Evolutionary conservation across 129 eudicot genomes (phyloP), one percentile per base, ranked within the genome.

Genomic region (Chrysanthemum seticuspe): DNA sequence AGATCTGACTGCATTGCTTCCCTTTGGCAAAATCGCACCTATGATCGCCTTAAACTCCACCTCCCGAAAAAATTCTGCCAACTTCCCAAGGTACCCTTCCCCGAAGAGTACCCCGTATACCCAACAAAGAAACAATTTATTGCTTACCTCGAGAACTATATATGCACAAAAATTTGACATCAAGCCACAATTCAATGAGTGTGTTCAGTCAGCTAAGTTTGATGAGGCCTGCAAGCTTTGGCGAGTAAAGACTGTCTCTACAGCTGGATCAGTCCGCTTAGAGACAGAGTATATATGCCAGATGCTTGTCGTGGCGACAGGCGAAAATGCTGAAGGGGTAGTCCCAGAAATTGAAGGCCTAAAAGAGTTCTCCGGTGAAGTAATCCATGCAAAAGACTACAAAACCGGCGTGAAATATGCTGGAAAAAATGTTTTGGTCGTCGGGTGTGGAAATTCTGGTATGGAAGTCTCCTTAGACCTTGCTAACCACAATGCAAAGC

Each of bases 401-500:
- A 90, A 85, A 68, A 80, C 91, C 10, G 97, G 97, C 1, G 89
- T 75, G 62, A 79, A 68, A 2, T 87, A 64, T 74, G 16, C 45
- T 10, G 95, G 89, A 1, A 80, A 80, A 71, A 87, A 78, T 58
- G 97, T 90, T 34, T 79, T 89, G 12, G 93, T 89, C 13, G 93
- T 87, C 36, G 96, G 96, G 0, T 89, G 0, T 89, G 96, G 93
- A 0, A 89, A 89, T 69, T 89, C 96, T 0, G 95, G 95, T 79
- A 90, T 91, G 95, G 97, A 91, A 62, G 88, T 91, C 65, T 85
- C 95, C 3, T 91, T 91, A 15, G 97, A 91, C 66, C 91, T 91
- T 45, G 82, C 83, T 74, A 91, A 91, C 78, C 88, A 91, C 75
- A 79, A 80, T 69, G 95, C 95, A 9, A 70, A 77, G 31, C 97